Base-by-base conservation (phyloP, 2,329 filamentous ascomycete species). In the Alternaria brassicae region DNA sequence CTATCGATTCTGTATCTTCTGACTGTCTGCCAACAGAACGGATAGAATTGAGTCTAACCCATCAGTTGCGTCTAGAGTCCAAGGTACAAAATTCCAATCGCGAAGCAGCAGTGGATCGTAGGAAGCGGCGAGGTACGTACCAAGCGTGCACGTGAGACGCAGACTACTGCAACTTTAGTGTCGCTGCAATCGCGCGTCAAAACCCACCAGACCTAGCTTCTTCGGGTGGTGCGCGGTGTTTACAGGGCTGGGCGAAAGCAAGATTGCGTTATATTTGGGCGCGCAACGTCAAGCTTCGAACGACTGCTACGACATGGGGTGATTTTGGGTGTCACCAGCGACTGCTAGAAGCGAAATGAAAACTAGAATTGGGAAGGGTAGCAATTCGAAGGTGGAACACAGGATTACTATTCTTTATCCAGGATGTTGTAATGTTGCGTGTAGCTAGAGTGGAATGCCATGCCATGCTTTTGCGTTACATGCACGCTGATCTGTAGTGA, bases 41-140 rank as follows among this genome's bases (percentile, higher is more conserved):
- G 37, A 44, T 23, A 39, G 15, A 41, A 27, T 53, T 32, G 23
- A 37, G 17, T 34, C 41, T 52, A 52, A 48, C 47, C 50, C 45
- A 32, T 36, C 44, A 15, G 51, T 53, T 45, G 51, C 56, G 27
- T 40, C 37, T 48, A 42, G 51, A 19, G 56, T 50, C 56, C 55
- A 47, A 58, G 53, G 40, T 40, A 50, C 27, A 25, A 48, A 48
- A 28, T 34, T 49, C 63, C 56, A 60, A 47, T 59, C 21, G 47
- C 45, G 53, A 48, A 40, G 52, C 44, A 41, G 53, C 50, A 60
- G 42, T 45, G 21, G 52, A 39, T 55, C 44, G 52, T 42, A 59
- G 60, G 60, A 64, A 56, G 56, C 56, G 36, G 59, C 53, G 56
- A 62, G 56, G 60, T 66, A 65, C 55, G 57, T 63, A 64, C 53